Evolutionary conservation across 1,284 basidiomycete genomes (phyloP).

Genomic region (Chalciporus sp.): DNA sequence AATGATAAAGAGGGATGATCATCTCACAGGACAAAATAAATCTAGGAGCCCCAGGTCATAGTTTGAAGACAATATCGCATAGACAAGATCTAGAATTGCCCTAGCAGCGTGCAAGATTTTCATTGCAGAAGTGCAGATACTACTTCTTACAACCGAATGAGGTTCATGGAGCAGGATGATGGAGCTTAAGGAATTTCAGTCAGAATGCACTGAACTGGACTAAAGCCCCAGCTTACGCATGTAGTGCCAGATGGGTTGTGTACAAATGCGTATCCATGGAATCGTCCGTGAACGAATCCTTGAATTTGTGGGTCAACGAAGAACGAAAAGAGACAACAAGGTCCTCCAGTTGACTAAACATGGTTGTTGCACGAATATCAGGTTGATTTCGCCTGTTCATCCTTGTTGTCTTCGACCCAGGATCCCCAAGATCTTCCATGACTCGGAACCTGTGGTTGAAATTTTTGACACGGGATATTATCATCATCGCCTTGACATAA

Average conservation of each 20-base stretch:
- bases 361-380: slow-evolving; percentile 59
- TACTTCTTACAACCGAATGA: slow-evolving; percentile 58
- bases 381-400: slow-evolving; percentile 31
- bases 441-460: slow-evolving; percentile 71
- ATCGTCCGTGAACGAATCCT: slow-evolving; percentile 56
- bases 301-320: slow-evolving; percentile 60
- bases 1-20: not conserved
- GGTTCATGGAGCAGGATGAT: slow-evolving; percentile 71
- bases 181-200: slow-evolving; percentile 43
- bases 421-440: slow-evolving; percentile 57
- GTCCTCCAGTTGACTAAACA: slow-evolving; percentile 68
- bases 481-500: slow-evolving; percentile 69
- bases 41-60: slow-evolving; percentile 40
- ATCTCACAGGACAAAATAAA: slow-evolving; percentile 11
- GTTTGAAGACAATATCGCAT: slow-evolving; percentile 65
- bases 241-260: slow-evolving; percentile 59
- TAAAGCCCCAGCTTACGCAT: slow-evolving; percentile 51
- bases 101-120: slow-evolving; percentile 67
- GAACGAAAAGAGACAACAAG: slow-evolving; percentile 56
- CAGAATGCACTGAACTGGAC: slow-evolving; percentile 3
- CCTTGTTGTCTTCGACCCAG: slow-evolving; percentile 20
- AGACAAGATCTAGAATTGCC: slow-evolving; percentile 67
- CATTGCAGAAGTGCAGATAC: slow-evolving; percentile 65
- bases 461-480: slow-evolving; percentile 70
- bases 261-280: slow-evolving; percentile 69